phyloP scores from a whole-genome alignment of 441 rosid species.

The Euphorbia celastroides region DNA sequence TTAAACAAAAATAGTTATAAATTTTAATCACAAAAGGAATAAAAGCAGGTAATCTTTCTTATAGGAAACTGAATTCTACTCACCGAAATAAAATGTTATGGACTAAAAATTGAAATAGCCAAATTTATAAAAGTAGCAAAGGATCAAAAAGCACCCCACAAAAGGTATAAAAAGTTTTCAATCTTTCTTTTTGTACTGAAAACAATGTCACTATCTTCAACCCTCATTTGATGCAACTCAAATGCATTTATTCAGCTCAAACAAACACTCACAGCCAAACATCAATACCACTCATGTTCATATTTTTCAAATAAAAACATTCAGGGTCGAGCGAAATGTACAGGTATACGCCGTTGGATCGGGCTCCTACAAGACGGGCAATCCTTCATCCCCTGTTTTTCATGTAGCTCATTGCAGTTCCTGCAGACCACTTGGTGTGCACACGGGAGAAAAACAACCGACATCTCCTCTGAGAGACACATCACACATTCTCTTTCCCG shows the following conservation, averaged over 20 bases:
- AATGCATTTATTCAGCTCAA: slow-evolving; percentile 39
- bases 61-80: no score
- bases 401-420: slow-evolving; percentile 84
- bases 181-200: slow-evolving; percentile 13
- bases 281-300: slow-evolving; percentile 25
- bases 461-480: slow-evolving; percentile 97
- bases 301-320: background rate
- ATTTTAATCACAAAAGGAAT: no score
- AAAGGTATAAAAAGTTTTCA: slow-evolving; percentile 20
- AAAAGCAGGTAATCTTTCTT: no score
- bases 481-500: slow-evolving; percentile 98
- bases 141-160: slow-evolving; percentile 8
- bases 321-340: slow-evolving; percentile 49
- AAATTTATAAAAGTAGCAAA: background rate
- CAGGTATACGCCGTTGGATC: slow-evolving; percentile 67
- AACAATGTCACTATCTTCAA: slow-evolving; percentile 22
- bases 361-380: slow-evolving; percentile 88
- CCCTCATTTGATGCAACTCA: slow-evolving; percentile 24
- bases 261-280: slow-evolving; percentile 19
- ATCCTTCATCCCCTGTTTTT: slow-evolving; percentile 91
- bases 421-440: slow-evolving; percentile 89
- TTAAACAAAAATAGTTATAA: no score
- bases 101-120: background rate
- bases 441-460: slow-evolving; percentile 84
- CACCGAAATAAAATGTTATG: background rate